These are phyloP conservation scores for Nakataea oryzae DNA, from an alignment of 2,329 filamentous ascomycete species.

Conservation along the genomic window DNA sequence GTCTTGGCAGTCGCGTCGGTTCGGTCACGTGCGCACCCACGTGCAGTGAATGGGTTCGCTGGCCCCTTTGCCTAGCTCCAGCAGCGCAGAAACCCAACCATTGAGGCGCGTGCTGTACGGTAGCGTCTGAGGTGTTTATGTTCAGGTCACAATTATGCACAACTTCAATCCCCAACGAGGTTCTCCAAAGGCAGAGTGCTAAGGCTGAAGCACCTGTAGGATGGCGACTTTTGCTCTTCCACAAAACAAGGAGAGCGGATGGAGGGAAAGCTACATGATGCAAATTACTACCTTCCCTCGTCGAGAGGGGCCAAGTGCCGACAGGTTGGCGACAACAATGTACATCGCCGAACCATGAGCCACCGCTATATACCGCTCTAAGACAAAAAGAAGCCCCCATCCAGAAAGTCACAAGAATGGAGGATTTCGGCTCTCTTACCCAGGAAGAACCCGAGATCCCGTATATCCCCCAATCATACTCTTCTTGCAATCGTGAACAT, in stretches of 20 bases:
- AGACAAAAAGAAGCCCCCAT: background rate
- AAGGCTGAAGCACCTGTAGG: too few relatives aligned
- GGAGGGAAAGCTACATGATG: background rate
- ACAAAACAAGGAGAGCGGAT: too few relatives aligned
- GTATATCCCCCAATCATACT: background rate
- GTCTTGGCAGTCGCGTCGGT: background rate
- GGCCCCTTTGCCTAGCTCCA: too few relatives aligned
- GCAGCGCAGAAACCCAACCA: too few relatives aligned
- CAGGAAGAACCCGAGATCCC: too few relatives aligned
- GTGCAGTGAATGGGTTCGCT: background rate
- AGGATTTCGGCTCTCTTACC: too few relatives aligned
- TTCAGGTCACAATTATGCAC: too few relatives aligned
- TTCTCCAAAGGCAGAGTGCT: too few relatives aligned
- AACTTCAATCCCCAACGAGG: too few relatives aligned
- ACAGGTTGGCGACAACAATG: background rate
- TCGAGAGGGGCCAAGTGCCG: background rate
- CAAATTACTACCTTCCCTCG: background rate
- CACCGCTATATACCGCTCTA: background rate
- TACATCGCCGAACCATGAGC: background rate
- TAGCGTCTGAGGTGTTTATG: too few relatives aligned
- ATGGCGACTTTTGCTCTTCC: too few relatives aligned
- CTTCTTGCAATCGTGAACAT: background rate
- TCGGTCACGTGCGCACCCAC: background rate
- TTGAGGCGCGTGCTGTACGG: too few relatives aligned
- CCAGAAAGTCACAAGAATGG: background rate